phyloP scores from a whole-genome alignment of 2,329 filamentous ascomycete species.

The Trichoderma atrobrunneum region DNA sequence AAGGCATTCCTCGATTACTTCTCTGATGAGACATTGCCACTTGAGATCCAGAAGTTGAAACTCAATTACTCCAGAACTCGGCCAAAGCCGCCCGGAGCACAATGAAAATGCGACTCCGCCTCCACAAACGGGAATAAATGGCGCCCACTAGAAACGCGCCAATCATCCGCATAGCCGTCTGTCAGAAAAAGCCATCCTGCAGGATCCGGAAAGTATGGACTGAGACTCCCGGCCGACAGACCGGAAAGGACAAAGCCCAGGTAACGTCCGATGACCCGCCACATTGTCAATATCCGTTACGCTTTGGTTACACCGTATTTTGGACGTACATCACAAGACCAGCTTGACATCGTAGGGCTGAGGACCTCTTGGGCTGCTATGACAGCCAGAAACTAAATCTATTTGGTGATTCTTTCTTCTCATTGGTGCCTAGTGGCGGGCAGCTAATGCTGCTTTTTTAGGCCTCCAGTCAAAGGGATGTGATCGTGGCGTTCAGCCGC shows the following conservation, averaged over 20 bases:
- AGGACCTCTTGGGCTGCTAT: neutral
- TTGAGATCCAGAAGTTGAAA: neutral
- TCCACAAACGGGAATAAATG: slow-evolving; percentile 12
- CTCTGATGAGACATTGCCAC: neutral
- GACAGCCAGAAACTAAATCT: neutral
- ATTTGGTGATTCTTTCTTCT: neutral
- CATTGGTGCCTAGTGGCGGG: neutral
- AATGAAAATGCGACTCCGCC: slow-evolving; percentile 7
- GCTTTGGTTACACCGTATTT: slow-evolving; percentile 4
- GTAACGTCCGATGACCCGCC: neutral
- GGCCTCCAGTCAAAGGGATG: neutral
- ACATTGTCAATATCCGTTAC: neutral
- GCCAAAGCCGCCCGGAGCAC: neutral
- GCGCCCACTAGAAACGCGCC: slow-evolving; percentile 2
- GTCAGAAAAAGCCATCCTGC: slow-evolving; percentile 2
- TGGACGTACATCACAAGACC: neutral
- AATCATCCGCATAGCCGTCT: slow-evolving; percentile 1
- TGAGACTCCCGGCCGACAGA: slow-evolving; percentile 2
- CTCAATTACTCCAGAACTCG: neutral
- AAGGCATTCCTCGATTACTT: neutral
- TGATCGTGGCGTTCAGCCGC: slow-evolving; percentile 11
- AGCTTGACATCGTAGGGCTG: slow-evolving; percentile 9
- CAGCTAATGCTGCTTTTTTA: slow-evolving; percentile 17
- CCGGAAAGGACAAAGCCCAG: neutral
- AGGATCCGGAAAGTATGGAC: neutral